These are phyloP conservation scores for Fusarium citri DNA, from an alignment of 2,329 filamentous ascomycete genomes.

Conservation along the genomic window DNA sequence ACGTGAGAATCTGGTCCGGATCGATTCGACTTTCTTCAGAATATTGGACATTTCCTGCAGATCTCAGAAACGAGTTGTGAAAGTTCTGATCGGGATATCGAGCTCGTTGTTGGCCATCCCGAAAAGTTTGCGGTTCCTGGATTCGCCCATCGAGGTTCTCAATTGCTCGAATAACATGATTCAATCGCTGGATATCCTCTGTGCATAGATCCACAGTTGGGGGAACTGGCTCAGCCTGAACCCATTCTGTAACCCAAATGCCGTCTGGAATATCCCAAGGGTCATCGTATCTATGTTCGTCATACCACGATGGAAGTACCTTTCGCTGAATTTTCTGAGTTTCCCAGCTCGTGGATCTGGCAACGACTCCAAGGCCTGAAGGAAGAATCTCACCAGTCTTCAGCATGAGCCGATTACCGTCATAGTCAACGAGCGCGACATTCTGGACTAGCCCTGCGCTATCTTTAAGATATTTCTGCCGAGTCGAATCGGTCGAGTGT, in stretches of 20 bases:
- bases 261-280: background rate
- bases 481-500: background rate
- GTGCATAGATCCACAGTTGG: background rate
- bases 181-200: background rate
- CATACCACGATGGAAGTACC: background rate
- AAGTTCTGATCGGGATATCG: background rate
- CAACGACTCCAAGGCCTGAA: background rate
- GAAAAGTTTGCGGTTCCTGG: background rate
- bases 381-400: background rate
- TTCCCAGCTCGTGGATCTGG: background rate
- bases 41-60: background rate
- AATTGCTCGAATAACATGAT: background rate
- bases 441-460: background rate
- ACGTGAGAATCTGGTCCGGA: background rate
- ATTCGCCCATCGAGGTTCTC: background rate
- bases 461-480: background rate
- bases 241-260: background rate
- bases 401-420: background rate
- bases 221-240: background rate
- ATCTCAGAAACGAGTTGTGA: accelerated
- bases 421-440: background rate
- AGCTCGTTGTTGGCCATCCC: background rate
- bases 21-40: background rate
- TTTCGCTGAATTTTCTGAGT: background rate
- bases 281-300: background rate